phyloP scores from a whole-genome alignment of 202 grass and related monocot genomes.

The Saccharum hybrid region DNA sequence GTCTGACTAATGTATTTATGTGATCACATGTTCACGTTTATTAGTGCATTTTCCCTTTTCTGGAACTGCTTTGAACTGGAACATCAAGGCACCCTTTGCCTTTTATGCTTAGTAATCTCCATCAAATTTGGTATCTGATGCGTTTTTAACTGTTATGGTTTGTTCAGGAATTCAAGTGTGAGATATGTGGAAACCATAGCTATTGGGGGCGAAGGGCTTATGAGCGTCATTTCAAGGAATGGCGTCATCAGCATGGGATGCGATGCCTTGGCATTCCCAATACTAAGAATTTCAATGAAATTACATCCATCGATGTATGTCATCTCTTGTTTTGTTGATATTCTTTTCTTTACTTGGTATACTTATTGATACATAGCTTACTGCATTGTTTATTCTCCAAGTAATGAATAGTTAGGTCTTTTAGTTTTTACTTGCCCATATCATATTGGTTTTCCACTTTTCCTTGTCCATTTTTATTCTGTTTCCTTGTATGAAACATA shows the following conservation, averaged over 20 bases:
- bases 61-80: neutral
- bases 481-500: neutral
- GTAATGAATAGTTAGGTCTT: neutral
- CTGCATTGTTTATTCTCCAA: slow-evolving; percentile 14
- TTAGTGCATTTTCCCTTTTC: neutral
- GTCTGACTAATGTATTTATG: neutral
- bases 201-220: slow-evolving; percentile 97
- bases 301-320: slow-evolving; percentile 84
- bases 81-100: neutral
- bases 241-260: slow-evolving; percentile 94
- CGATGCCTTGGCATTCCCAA: slow-evolving; percentile 95
- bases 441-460: neutral
- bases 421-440: neutral
- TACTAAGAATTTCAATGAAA: slow-evolving; percentile 97
- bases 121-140: neutral
- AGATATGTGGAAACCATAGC: slow-evolving; percentile 97
- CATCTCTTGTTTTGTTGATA: slow-evolving; percentile 6
- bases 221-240: slow-evolving; percentile 98
- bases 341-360: slow-evolving; percentile 19
- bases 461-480: neutral
- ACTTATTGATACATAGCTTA: neutral
- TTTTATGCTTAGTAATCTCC: neutral
- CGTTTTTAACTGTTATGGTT: slow-evolving; percentile 27
- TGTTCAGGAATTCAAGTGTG: slow-evolving; percentile 93
- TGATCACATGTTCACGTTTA: neutral